Percentiles rank a stretch among this genome's conserved stretches.
These are phyloP conservation scores for Pecoramyces ruminantium DNA, from an alignment of 192 early-diverging fungal genomes.

Conservation along the genomic window DNA sequence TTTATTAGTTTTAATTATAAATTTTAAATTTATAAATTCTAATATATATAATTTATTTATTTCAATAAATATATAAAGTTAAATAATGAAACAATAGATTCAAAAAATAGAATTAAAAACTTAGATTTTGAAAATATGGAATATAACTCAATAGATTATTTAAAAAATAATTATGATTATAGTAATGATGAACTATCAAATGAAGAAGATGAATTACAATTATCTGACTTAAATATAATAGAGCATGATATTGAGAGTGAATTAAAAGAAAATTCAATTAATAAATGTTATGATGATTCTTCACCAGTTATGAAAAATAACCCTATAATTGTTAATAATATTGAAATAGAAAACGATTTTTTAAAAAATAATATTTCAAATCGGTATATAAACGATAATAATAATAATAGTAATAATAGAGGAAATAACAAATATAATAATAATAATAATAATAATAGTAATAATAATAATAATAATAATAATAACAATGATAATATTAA, in stretches of 20 bases:
- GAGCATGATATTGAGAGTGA: neutral
- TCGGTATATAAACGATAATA: too few species aligned
- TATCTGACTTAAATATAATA: neutral
- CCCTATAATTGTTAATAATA: neutral
- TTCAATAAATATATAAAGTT: neutral
- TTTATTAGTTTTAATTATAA: too few species aligned
- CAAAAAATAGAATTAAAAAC: neutral
- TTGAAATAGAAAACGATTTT: neutral
- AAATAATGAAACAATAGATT: neutral
- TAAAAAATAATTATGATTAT: neutral
- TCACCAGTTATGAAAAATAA: neutral
- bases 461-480: too few species aligned
- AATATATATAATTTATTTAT: neutral
- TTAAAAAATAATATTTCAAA: too few species aligned
- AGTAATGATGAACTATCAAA: neutral
- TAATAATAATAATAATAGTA: too few species aligned
- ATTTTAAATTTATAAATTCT: too few species aligned
- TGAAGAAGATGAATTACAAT: neutral
- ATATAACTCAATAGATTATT: neutral
- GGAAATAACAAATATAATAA: neutral
- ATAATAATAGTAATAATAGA: neutral
- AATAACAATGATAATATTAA: too few species aligned
- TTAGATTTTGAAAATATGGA: neutral
- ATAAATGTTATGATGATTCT: neutral
- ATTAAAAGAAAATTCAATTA: neutral